Evolutionary conservation across 495 filamentous ascomycete species (phyloP), one percentile per base, ranked within the genome.

Genomic region (Penicillium ochrochloron): DNA sequence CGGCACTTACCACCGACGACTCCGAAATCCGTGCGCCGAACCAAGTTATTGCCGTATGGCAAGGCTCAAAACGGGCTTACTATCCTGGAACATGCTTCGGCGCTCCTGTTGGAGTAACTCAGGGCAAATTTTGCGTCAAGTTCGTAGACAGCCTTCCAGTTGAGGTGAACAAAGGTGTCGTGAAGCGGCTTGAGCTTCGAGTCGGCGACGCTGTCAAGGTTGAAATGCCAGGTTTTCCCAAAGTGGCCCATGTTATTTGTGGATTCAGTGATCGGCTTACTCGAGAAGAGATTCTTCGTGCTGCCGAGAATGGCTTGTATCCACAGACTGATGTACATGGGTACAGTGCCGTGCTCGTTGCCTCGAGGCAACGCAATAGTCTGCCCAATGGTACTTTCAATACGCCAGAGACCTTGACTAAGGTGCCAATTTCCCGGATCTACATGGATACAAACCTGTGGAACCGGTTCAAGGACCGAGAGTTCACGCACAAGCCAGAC

Each of bases 151-250:
- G 77, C 55, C 54, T 62, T 33, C 76, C 75, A 9, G 63, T 81
- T 51, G 81, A 85, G 54, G 78, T 83, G 6, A 70, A 75, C 0
- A 71, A 75, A 41, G 76, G 75, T 33, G 66, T 64, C 12, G 76
- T 86, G 8, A 84, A 84, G 58, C 68, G 80, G 52, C 68, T 86
- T 33, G 80, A 86, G 58, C 69, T 86, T 35, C 75, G 72, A 3
- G 57, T 78, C 37, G 83, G 83, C 27, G 83, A 86, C 69, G 73
- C 66, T 5, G 81, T 85, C 44, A 86, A 86, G 64, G 77, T 86
- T 11, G 82, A 85, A 29, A 78, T 81, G 66, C 75, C 65, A 6
- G 76, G 74, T 59, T 66, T 80, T 34, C 81, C 81, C 8, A 83
- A 78, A 44, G 71, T 81, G 39, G 80, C 75, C 0, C 83, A 83